Evolutionary conservation across 257 asterid genomes (phyloP).

Genomic region (Solanum pimpinellifolium): DNA sequence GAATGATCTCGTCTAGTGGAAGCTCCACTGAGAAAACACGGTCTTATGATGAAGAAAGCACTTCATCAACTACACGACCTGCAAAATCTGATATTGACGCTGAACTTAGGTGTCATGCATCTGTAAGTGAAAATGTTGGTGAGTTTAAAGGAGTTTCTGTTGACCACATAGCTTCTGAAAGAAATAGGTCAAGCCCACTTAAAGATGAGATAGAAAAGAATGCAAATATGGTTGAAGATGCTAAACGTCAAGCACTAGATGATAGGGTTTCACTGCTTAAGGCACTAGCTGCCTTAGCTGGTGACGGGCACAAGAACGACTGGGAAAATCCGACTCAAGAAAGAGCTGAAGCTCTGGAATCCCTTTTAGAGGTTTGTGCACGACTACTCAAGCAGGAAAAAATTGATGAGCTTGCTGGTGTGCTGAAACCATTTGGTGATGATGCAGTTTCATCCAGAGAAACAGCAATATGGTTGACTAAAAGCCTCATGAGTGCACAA

Average conservation of each 20-base stretch:
- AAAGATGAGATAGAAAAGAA: constrained; percentile 17
- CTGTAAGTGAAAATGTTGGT: constrained; percentile 3
- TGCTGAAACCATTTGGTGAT: constrained; percentile 80
- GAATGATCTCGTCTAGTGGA: constrained; percentile 1
- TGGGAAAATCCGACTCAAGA: constrained; percentile 33
- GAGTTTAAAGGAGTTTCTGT: not conserved
- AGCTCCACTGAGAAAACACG: constrained; percentile 8
- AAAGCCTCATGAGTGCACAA: constrained; percentile 63
- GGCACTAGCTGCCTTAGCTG: constrained; percentile 14
- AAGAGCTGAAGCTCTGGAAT: constrained; percentile 86
- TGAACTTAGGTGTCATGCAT: constrained; percentile 18
- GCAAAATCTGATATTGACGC: constrained; percentile 13
- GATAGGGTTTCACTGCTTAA: constrained; percentile 11
- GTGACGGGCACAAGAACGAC: constrained; percentile 19
- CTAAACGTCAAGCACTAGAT: not conserved
- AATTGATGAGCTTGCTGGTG: constrained; percentile 78
- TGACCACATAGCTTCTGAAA: constrained; percentile 2
- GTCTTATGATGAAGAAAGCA: constrained; percentile 17
- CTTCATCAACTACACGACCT: constrained; percentile 7
- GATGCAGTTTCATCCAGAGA: constrained; percentile 81
- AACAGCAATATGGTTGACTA: constrained; percentile 93
- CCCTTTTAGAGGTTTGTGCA: constrained; percentile 83
- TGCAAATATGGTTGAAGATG: not conserved
- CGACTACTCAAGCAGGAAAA: constrained; percentile 78
- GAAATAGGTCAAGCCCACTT: not conserved